Percentiles rank a stretch among this genome's conserved stretches.
These are phyloP conservation scores for Apiospora rasikravindrae DNA, from an alignment of 2,329 filamentous ascomycete species.

Conservation along the genomic window DNA sequence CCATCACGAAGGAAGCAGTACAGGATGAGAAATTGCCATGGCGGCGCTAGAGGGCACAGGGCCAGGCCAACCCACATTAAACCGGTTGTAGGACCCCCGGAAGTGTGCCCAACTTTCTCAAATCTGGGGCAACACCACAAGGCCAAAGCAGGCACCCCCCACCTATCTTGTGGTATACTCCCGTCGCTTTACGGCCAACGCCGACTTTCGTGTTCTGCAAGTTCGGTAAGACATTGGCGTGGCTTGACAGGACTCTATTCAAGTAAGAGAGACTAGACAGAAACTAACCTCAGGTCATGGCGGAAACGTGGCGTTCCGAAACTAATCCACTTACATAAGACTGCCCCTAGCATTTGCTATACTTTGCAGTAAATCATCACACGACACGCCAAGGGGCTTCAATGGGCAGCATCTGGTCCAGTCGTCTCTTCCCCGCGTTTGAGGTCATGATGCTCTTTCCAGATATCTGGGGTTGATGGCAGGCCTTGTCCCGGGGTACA, in stretches of 20 bases:
- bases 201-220: background rate
- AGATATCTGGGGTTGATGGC: slow-evolving; percentile 1
- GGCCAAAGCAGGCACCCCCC: background rate
- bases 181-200: background rate
- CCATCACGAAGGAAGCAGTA: slow-evolving; percentile 7
- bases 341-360: background rate
- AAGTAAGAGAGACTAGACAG: background rate
- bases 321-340: background rate
- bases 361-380: background rate
- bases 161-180: background rate
- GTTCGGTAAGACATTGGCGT: background rate
- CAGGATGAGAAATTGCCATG: background rate
- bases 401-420: slow-evolving; percentile 2
- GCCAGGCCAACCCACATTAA: background rate
- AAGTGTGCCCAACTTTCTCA: background rate
- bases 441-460: slow-evolving; percentile 7
- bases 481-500: background rate
- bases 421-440: slow-evolving; percentile 15
- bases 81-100: background rate
- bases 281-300: background rate
- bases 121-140: slow-evolving; percentile 5
- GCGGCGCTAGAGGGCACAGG: slow-evolving; percentile 6
- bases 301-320: slow-evolving; percentile 1
- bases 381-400: slow-evolving; percentile 9
- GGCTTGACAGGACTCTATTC: background rate